phyloP scores from a whole-genome alignment of 441 rosid species.

The Pelargonium cotyledonis region DNA sequence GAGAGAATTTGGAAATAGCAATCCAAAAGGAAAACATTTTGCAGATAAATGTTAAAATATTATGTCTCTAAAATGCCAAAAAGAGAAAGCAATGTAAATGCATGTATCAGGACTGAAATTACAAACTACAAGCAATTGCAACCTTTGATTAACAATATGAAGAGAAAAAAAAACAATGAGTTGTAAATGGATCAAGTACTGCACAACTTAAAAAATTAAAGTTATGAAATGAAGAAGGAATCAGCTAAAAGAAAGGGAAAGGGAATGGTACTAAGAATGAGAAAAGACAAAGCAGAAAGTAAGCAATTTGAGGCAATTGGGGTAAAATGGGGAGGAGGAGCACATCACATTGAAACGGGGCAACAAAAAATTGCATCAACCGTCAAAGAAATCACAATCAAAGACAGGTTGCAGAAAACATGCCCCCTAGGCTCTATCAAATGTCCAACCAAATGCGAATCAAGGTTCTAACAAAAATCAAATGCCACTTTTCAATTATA shows the following conservation, averaged over 20 bases:
- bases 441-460: neutral
- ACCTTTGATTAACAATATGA: neutral
- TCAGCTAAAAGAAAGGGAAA: neutral
- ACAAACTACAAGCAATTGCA: neutral
- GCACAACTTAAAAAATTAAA: too few relatives aligned
- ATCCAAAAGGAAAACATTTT: neutral
- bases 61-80: neutral
- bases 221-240: neutral
- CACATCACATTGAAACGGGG: constrained; percentile 10
- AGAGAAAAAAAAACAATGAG: too few relatives aligned
- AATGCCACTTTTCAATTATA: neutral
- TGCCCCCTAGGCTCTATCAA: neutral
- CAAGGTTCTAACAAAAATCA: neutral
- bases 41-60: neutral
- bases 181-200: too few relatives aligned
- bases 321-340: constrained; percentile 12
- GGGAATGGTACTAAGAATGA: neutral
- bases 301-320: constrained; percentile 1
- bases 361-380: constrained; percentile 19
- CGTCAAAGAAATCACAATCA: constrained; percentile 15
- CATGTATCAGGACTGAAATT: neutral
- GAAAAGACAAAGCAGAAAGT: neutral
- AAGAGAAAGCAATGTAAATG: neutral
- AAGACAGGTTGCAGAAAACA: neutral
- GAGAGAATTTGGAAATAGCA: neutral